These are phyloP conservation scores for Hypoxylon sp. DNA, from an alignment of 2,329 filamentous ascomycete species.

Conservation along the genomic window DNA sequence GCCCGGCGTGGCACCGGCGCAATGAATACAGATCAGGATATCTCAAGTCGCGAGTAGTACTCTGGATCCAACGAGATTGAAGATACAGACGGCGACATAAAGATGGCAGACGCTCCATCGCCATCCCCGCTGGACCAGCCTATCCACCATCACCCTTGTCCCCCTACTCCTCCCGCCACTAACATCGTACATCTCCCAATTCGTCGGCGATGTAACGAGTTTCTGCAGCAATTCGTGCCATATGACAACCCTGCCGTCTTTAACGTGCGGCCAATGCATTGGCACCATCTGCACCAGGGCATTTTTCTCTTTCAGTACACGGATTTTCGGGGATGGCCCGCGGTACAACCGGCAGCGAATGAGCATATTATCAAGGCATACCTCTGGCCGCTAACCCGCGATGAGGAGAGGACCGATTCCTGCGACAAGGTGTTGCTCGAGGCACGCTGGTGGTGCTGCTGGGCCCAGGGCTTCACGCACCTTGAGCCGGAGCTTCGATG, in stretches of 20 bases:
- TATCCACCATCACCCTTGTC: neutral
- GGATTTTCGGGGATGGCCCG: conserved; percentile 39
- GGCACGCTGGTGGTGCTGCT: conserved; percentile 44
- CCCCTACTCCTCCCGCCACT: neutral
- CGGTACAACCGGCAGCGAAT: conserved; percentile 35
- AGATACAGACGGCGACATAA: conserved; percentile 36
- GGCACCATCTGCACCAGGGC: conserved; percentile 33
- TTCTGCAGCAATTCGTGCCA: conserved; percentile 32
- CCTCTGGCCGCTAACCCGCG: conserved; percentile 28
- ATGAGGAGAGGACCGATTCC: neutral
- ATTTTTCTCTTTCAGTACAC: conserved; percentile 44
- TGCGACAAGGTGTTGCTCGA: conserved; percentile 32
- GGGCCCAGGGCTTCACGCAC: conserved; percentile 41
- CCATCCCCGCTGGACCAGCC: neutral
- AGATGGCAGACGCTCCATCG: conserved; percentile 33
- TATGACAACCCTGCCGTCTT: conserved; percentile 40
- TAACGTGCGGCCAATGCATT: conserved; percentile 29
- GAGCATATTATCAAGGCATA: conserved; percentile 28
- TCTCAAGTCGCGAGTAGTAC: conserved; percentile 22
- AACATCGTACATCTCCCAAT: conserved; percentile 39
- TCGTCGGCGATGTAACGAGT: neutral
- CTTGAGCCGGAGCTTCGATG: conserved; percentile 45
- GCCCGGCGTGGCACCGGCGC: neutral
- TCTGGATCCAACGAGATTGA: conserved; percentile 14
- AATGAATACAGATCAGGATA: neutral